These are phyloP conservation scores for Rhodamnia rubescens DNA, from an alignment of 345 rosid species.

Conservation along the genomic window DNA sequence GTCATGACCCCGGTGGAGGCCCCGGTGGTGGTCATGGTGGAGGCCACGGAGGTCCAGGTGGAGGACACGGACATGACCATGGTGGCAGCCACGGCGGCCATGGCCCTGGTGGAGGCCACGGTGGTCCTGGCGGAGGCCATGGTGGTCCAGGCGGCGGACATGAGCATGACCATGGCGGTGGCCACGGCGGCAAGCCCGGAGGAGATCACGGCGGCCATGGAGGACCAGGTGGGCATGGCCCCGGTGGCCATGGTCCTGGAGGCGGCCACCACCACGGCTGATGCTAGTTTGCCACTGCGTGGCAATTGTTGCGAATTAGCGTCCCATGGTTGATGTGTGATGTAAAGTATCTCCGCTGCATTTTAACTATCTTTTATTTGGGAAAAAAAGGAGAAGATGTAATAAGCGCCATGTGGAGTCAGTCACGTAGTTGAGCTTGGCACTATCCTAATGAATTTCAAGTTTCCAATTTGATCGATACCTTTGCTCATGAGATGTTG, in stretches of 20 bases:
- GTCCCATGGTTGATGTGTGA: not conserved
- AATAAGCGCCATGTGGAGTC: not conserved
- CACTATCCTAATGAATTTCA: not conserved
- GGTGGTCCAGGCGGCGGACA: not conserved
- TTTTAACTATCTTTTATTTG: not conserved
- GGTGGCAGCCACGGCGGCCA: not conserved
- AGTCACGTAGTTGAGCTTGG: not conserved
- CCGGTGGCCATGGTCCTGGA: not conserved
- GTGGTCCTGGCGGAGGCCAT: not conserved
- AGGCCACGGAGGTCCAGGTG: not conserved
- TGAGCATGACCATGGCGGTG: too few species aligned
- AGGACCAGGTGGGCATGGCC: not conserved
- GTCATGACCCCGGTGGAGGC: not conserved
- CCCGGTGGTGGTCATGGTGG: not conserved
- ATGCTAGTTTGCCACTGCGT: not conserved
- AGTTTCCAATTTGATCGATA: not conserved
- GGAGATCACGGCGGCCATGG: not conserved
- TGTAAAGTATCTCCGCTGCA: not conserved
- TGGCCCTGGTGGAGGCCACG: not conserved
- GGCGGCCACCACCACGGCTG: not conserved
- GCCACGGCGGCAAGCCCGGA: too few species aligned
- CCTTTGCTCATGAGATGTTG: not conserved
- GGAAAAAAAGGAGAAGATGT: not conserved
- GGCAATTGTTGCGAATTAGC: not conserved
- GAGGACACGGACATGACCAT: not conserved